Conservation (phyloP, 495 filamentous ascomycete species). For the Poronia punctata region DNA sequence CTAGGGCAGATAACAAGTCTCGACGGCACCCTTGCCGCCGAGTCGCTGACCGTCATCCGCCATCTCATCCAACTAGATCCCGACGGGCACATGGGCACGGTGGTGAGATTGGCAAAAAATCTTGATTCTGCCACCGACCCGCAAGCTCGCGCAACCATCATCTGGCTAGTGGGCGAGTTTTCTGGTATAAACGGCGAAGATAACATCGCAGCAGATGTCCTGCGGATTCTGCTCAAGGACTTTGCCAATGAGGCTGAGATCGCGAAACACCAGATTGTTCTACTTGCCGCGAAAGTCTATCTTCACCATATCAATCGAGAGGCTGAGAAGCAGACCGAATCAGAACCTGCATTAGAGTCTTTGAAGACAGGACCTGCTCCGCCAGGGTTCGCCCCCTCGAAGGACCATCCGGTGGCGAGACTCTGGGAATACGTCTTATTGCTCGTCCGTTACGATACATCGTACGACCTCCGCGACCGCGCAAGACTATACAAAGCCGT, state of each 20-base stretch:
- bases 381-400: conserved; percentile 29
- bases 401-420: conserved; percentile 60
- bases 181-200: conserved; percentile 68
- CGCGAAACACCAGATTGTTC: conserved; percentile 83
- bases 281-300: conserved; percentile 91
- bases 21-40: conserved; percentile 80
- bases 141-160: conserved; percentile 82
- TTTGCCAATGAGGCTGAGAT: conserved; percentile 78
- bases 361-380: conserved; percentile 18
- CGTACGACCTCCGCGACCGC: conserved; percentile 90
- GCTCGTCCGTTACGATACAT: conserved; percentile 83
- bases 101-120: conserved; percentile 85
- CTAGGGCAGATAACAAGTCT: conserved; percentile 76
- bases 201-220: conserved; percentile 87
- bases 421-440: conserved; percentile 82
- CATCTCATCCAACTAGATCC: conserved; percentile 94
- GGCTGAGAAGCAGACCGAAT: conserved; percentile 19
- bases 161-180: conserved; percentile 97
- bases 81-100: conserved; percentile 63
- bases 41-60: conserved; percentile 85
- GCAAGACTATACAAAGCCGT: conserved; percentile 80
- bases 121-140: conserved; percentile 78
- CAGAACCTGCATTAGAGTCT: conserved; percentile 3
- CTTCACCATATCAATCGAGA: conserved; percentile 73
- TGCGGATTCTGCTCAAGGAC: conserved; percentile 78